Percentiles rank a stretch among this genome's conserved stretches.
Conservation (phyloP, 2,329 filamentous ascomycete genomes). For the Sphaerostilbella broomeana region DNA sequence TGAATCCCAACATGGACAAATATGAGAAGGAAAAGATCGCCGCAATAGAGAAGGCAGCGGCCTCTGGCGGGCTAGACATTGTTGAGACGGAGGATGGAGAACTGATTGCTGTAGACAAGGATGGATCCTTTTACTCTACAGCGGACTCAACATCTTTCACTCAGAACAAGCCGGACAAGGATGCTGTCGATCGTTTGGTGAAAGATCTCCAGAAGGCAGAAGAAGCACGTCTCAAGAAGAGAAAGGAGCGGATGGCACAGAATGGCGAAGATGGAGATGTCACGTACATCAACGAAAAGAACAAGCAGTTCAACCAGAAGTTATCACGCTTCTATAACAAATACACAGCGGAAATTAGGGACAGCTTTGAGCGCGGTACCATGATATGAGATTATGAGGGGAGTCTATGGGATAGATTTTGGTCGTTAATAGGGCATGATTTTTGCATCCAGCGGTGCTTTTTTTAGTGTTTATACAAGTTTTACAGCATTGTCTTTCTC, state of each 20-base stretch:
- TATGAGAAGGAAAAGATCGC: conserved; percentile 84
- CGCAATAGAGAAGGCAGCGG: conserved; percentile 77
- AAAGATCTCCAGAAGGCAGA: conserved; percentile 83
- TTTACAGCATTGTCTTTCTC: conserved; percentile 82
- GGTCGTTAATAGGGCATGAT: conserved; percentile 3
- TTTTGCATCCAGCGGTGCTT: conserved; percentile 8
- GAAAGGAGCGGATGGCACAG: conserved; percentile 68
- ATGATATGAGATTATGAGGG: conserved; percentile 58
- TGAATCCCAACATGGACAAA: conserved; percentile 70
- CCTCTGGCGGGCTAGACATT: conserved; percentile 79
- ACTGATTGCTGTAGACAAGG: conserved; percentile 85
- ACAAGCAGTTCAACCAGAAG: conserved; percentile 99
- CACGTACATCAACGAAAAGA: conserved; percentile 99
- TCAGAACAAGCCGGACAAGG: conserved; percentile 80
- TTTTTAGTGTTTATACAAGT: conserved; percentile 11
- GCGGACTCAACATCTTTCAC: conserved; percentile 75
- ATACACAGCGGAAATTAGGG: conserved; percentile 93
- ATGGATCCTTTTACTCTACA: conserved; percentile 85
- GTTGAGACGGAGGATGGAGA: conserved; percentile 95
- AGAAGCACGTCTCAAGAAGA: conserved; percentile 77
- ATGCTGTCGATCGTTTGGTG: conserved; percentile 81
- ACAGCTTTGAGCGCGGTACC: conserved; percentile 95
- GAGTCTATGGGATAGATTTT: neutral
- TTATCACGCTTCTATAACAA: conserved; percentile 94
- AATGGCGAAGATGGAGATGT: conserved; percentile 85